phyloP scores from a whole-genome alignment of 306 rosid species.

The Oxytropis ochrocephala region DNA sequence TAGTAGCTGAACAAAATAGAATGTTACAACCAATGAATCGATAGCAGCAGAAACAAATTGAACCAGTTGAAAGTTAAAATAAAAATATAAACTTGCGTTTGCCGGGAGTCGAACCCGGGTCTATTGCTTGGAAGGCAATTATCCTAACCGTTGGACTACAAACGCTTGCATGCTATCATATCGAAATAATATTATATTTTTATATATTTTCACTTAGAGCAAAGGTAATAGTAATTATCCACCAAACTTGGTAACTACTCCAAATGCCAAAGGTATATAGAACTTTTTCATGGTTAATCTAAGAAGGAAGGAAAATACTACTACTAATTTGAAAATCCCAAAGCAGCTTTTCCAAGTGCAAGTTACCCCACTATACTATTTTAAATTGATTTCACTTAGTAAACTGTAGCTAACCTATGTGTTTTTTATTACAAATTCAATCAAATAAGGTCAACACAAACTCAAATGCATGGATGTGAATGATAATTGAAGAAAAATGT shows the following conservation, averaged over 20 bases:
- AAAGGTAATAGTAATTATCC: not conserved
- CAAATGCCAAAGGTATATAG: not conserved
- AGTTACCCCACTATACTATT: not conserved
- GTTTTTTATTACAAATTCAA: not conserved
- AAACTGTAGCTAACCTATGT: conserved; percentile 14
- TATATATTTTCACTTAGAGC: not conserved
- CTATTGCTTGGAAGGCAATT: conserved; percentile 73
- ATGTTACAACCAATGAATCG: too few species aligned
- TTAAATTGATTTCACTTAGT: conserved; percentile 2
- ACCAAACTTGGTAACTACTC: not conserved
- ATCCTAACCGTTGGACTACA: conserved; percentile 68
- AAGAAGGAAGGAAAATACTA: not conserved
- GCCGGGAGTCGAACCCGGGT: conserved; percentile 68
- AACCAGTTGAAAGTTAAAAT: not conserved
- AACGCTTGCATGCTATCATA: conserved; percentile 1
- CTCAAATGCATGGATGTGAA: not conserved
- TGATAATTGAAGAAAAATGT: not conserved
- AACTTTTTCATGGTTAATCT: not conserved
- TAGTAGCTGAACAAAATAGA: too few species aligned
- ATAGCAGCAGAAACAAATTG: not conserved
- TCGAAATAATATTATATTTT: not conserved
- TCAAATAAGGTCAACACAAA: not conserved
- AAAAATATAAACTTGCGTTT: conserved; percentile 6
- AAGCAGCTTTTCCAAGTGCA: conserved; percentile 2
- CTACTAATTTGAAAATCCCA: not conserved